phyloP scores from a whole-genome alignment of 495 filamentous ascomycete genomes.

The Zalerion maritima region DNA sequence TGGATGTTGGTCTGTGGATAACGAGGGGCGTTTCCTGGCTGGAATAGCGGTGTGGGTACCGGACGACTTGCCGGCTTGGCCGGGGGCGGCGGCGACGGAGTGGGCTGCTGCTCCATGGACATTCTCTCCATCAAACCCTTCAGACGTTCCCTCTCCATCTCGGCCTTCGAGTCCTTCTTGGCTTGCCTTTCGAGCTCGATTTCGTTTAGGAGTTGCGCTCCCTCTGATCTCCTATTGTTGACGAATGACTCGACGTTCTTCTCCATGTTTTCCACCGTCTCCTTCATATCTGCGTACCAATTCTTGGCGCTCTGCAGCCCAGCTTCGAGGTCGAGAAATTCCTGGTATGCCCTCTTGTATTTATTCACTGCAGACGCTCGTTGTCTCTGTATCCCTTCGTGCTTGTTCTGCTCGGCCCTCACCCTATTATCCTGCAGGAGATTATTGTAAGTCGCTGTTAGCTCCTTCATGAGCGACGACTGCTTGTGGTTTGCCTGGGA shows the following conservation, averaged over 20 bases:
- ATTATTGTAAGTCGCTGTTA: constrained; percentile 74
- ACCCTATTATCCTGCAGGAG: constrained; percentile 91
- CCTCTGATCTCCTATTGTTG: constrained; percentile 82
- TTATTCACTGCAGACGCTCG: constrained; percentile 65
- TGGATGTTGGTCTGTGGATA: constrained; percentile 34
- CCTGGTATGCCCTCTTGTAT: constrained; percentile 85
- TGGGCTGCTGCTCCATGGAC: constrained; percentile 51
- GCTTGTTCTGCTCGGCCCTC: constrained; percentile 83
- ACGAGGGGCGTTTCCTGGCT: constrained; percentile 19
- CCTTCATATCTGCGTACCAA: constrained; percentile 92
- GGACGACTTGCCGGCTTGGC: constrained; percentile 31
- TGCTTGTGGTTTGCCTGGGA: constrained; percentile 92
- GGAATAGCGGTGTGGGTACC: constrained; percentile 28
- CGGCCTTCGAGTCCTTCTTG: constrained; percentile 58
- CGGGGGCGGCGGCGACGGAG: constrained; percentile 27
- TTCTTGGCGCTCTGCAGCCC: constrained; percentile 73
- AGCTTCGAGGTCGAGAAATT: constrained; percentile 79
- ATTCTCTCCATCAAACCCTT: constrained; percentile 90
- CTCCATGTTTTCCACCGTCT: constrained; percentile 84
- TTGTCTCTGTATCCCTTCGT: constrained; percentile 75
- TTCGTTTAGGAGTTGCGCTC: constrained; percentile 70
- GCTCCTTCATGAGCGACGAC: constrained; percentile 81
- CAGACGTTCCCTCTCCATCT: constrained; percentile 71
- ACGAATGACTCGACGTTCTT: constrained; percentile 97
- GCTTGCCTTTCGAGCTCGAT: constrained; percentile 69